phyloP scores from a whole-genome alignment of 2,329 filamentous ascomycete genomes.

The Lecanicillium sp. region DNA sequence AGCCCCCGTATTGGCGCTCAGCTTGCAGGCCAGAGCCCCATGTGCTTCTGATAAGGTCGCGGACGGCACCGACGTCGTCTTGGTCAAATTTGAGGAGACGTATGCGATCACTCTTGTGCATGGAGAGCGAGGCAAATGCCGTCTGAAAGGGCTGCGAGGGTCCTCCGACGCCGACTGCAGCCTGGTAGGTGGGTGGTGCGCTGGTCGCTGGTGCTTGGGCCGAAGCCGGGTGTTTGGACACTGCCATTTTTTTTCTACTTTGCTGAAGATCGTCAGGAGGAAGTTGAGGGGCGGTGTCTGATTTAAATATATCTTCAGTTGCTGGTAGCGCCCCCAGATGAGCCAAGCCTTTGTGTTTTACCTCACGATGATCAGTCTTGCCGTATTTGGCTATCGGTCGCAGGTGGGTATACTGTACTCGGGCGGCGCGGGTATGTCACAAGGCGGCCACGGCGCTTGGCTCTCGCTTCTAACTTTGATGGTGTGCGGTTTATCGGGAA shows the following conservation, averaged over 20 bases:
- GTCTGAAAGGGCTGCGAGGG: neutral
- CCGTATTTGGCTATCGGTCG: no score
- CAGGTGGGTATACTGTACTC: no score
- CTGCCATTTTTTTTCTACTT: neutral
- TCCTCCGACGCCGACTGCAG: neutral
- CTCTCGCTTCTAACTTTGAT: no score
- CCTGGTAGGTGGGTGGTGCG: constrained; percentile 6
- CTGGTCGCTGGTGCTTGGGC: neutral
- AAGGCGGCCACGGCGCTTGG: no score
- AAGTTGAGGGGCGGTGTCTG: no score
- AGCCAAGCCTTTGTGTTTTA: no score
- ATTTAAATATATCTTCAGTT: no score
- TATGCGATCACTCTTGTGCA: constrained; percentile 10
- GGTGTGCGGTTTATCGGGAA: no score
- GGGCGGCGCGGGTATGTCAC: no score
- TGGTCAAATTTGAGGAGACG: constrained; percentile 7
- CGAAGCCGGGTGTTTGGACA: neutral
- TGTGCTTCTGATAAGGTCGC: neutral
- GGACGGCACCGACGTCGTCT: constrained; percentile 3
- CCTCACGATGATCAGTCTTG: no score
- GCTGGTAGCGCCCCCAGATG: no score
- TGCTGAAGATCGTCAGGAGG: no score
- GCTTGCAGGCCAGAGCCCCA: constrained; percentile 9
- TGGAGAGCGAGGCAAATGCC: constrained; percentile 11
- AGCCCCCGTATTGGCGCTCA: constrained; percentile 4